Conservation (phyloP, 108 stramenopile genomes). For the Fragilariopsis cylindrus region DNA sequence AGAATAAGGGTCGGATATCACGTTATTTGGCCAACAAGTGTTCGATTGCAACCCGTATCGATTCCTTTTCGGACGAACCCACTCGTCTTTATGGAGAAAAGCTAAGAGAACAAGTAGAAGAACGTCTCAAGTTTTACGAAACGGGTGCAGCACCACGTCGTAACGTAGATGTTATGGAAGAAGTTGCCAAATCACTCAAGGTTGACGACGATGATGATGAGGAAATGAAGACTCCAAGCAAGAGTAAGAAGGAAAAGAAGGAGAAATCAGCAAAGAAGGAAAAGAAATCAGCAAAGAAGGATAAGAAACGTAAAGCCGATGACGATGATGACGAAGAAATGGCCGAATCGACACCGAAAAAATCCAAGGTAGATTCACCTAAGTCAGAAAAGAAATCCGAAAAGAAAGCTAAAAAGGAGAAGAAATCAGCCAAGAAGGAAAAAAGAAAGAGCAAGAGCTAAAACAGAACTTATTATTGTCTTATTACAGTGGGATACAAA, state of each 20-base stretch:
- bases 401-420: conserved; percentile 40
- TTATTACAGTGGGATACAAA: neutral
- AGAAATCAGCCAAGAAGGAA: conserved; percentile 34
- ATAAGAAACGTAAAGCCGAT: conserved; percentile 39
- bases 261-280: neutral
- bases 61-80: conserved; percentile 95
- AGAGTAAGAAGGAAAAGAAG: conserved; percentile 52
- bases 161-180: conserved; percentile 98
- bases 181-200: conserved; percentile 84
- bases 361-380: conserved; percentile 40
- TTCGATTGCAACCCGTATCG: conserved; percentile 98
- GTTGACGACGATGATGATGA: conserved; percentile 41
- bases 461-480: neutral
- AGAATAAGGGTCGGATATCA: conserved; percentile 99
- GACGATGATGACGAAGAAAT: conserved; percentile 46
- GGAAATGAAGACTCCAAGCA: conserved; percentile 30
- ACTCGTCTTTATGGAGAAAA: conserved; percentile 94
- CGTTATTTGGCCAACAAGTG: conserved; percentile 99
- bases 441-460: conserved; percentile 21
- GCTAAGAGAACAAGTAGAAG: conserved; percentile 98
- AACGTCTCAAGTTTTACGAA: conserved; percentile 98
- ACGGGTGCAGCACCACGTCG: conserved; percentile 96
- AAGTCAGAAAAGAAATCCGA: conserved; percentile 57
- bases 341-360: conserved; percentile 36
- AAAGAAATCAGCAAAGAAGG: conserved; percentile 19